Evolutionary conservation across 2,329 filamentous ascomycete genomes (phyloP).

Genomic region (Ophiostoma populinum): DNA sequence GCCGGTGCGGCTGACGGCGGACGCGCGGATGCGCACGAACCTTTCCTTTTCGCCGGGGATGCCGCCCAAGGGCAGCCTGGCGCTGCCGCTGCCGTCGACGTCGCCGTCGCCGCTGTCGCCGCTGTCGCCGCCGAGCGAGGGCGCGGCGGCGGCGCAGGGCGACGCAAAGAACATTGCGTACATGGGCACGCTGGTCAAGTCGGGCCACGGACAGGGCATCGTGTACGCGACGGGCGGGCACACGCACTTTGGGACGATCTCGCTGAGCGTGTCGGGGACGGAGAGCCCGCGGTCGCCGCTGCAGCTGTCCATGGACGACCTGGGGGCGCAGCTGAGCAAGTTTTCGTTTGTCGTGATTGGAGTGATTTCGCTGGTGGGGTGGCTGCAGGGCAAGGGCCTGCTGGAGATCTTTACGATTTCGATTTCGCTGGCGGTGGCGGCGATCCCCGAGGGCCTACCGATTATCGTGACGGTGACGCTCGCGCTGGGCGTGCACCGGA

Average conservation of each 20-base stretch:
- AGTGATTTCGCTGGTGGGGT: conserved; percentile 78
- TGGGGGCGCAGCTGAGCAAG: conserved; percentile 90
- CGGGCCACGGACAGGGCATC: conserved; percentile 85
- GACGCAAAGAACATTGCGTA: conserved; percentile 86
- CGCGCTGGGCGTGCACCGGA: conserved; percentile 83
- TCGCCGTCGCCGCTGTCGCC: conserved; percentile 12
- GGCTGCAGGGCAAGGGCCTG: conserved; percentile 74
- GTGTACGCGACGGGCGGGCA: conserved; percentile 91
- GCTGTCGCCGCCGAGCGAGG: too few species aligned
- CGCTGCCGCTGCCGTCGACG: conserved; percentile 18
- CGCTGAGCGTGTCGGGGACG: conserved; percentile 81
- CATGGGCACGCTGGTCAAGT: conserved; percentile 93
- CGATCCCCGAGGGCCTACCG: conserved; percentile 86
- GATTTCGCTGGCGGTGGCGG: conserved; percentile 87
- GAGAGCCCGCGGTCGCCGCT: conserved; percentile 89
- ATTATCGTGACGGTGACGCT: conserved; percentile 98
- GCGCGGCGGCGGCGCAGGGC: conserved; percentile 29
- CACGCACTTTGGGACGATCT: conserved; percentile 94
- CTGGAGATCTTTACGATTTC: conserved; percentile 96
- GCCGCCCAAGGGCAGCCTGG: conserved; percentile 6
- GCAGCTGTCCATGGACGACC: conserved; percentile 91
- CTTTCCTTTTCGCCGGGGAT: conserved; percentile 3
- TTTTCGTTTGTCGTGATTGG: conserved; percentile 91
- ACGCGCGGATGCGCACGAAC: conserved; percentile 27
- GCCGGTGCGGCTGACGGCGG: conserved; percentile 62